Conservation (phyloP, 495 filamentous ascomycete genomes). For the Hyphodiscus hymeniophilus region DNA sequence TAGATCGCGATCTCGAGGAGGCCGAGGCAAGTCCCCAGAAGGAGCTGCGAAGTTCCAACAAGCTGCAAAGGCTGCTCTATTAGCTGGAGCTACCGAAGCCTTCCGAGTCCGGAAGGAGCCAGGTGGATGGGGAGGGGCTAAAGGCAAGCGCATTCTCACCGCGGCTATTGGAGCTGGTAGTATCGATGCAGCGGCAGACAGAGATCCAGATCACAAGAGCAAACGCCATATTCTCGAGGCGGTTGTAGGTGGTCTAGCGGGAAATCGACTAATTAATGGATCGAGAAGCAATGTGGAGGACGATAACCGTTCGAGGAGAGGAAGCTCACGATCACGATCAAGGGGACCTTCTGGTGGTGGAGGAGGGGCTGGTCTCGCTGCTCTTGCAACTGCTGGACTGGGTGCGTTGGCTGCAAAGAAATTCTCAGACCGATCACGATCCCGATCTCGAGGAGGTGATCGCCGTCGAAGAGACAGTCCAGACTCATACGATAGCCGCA, state of each 20-base stretch:
- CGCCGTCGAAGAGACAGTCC: conserved; percentile 33
- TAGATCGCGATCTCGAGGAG: conserved; percentile 37
- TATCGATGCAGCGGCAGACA: conserved; percentile 63
- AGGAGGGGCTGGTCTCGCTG: conserved; percentile 39
- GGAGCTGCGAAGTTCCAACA: conserved; percentile 65
- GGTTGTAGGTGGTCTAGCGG: conserved; percentile 75
- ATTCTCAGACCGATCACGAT: conserved; percentile 56
- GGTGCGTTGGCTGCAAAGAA: conserved; percentile 79
- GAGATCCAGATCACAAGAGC: conserved; percentile 63
- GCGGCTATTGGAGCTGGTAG: conserved; percentile 79
- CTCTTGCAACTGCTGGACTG: conserved; percentile 65
- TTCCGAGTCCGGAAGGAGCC: conserved; percentile 81
- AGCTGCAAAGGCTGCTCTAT: conserved; percentile 76
- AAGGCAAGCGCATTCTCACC: conserved; percentile 80
- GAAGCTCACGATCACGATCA: conserved; percentile 34
- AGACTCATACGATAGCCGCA: conserved; percentile 43
- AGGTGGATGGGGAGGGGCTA: conserved; percentile 75
- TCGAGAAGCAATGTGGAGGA: conserved; percentile 53
- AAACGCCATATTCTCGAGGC: conserved; percentile 63
- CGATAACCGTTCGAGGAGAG: conserved; percentile 42
- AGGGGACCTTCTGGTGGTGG: conserved; percentile 33
- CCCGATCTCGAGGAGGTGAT: conserved; percentile 50
- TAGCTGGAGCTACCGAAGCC: conserved; percentile 81
- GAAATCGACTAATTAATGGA: conserved; percentile 74
- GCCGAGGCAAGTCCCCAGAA: conserved; percentile 20